Conservation (phyloP, 176 grass and related monocot species). For the Phyllostachys edulis region DNA sequence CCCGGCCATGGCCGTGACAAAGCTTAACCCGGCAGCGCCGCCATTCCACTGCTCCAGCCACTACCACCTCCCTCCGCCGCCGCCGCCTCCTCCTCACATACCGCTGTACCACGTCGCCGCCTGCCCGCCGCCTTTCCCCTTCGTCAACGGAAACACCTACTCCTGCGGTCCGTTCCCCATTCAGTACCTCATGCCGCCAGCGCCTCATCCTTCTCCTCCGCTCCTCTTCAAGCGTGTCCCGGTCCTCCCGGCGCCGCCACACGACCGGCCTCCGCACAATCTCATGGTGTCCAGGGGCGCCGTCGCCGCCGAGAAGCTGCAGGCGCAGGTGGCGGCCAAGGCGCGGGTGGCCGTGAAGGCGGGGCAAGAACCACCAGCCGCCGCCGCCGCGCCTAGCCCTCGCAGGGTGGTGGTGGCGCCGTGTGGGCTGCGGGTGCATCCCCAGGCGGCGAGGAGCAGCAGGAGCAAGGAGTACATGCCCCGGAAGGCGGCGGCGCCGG, state of each 20-base stretch:
- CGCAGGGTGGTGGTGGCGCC: not conserved
- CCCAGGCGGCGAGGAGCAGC: not conserved
- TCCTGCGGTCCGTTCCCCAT: not conserved
- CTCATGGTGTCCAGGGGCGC: not conserved
- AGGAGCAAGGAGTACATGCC: not conserved
- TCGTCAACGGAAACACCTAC: not conserved
- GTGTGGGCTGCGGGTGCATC: not conserved
- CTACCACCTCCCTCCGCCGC: not conserved
- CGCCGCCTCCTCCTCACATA: slow-evolving; percentile 14
- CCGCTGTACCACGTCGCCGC: not conserved
- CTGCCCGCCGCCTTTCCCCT: not conserved
- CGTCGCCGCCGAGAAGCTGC: not conserved
- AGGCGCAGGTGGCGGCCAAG: not conserved
- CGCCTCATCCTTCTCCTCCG: not conserved
- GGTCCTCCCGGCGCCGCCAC: not conserved
- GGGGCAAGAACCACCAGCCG: not conserved
- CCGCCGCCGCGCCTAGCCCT: not conserved
- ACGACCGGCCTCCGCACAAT: slow-evolving; percentile 10
- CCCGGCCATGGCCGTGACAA: slow-evolving; percentile 14
- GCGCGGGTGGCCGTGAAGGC: not conserved
- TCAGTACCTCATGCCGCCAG: not conserved
- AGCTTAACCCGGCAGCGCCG: slow-evolving; percentile 50
- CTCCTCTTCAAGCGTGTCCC: not conserved
- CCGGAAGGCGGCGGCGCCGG: not conserved
- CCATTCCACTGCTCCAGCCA: slow-evolving; percentile 24